Base-by-base conservation (phyloP, 257 asterid species). In the Capsicum chinense region DNA sequence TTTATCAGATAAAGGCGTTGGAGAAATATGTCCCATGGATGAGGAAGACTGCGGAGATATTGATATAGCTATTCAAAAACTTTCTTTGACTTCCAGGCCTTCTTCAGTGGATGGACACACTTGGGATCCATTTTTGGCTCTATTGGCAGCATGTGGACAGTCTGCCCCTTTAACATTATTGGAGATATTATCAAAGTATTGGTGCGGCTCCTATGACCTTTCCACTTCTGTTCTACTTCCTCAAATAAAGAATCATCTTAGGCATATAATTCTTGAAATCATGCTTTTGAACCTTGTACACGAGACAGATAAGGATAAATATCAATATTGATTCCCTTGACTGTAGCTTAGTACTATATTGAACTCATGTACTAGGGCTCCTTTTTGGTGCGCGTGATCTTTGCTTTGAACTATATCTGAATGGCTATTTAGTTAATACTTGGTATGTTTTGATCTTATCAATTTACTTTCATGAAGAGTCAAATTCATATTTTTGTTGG, bases 101-200 rank as follows among this genome's bases (percentile, higher is more conserved):
- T 86, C 92, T 59, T 91, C 91, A 81, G 84, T 87, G 86, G 94
- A 90, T 83, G 89, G 86, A 85, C 91, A 87, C 63, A 87, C 88
- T 69, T 88, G 92, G 92, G 90, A 88, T 93, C 90, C 98, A 44
- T 89, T 92, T 87, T 90, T 92, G 83, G 98, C 98, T 86, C 95
- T 97, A 78, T 70, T 97, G 90, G 85, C 92, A 85, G 97, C 98
- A 39, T 97, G 98, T 85, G 94, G 95, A 82, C 99, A 97, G 88
- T 90, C 94, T 59, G 86, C 86, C 86, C 95, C 98, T 78, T 89
- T 94, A 26, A 88, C 93, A 21, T 83, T 93, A 56, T 67, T 85
- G 13, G 94, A 95, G 48, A 86, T 95, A 86, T 76, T 94, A 39
- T 80, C 81, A 74, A 90, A 84, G 84, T 92, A 92, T 86, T 89